These are phyloP conservation scores for Kwoniella pini DNA, from an alignment of 768 basidiomycete species.

Conservation along the genomic window DNA sequence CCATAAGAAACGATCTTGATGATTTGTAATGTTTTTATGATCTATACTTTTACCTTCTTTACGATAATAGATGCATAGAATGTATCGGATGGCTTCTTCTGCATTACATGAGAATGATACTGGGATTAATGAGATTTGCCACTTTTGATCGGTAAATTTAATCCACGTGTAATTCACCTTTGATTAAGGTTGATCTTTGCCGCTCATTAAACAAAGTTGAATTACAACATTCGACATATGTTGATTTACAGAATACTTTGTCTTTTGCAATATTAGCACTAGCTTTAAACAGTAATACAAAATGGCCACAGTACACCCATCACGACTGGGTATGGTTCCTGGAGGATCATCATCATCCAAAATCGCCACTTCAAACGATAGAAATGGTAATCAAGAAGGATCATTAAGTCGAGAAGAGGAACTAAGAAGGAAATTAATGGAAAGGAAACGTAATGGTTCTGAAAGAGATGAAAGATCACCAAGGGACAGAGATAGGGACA, in stretches of 20 bases:
- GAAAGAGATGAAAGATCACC: background rate
- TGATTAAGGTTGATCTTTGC: background rate
- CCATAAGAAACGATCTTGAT: background rate
- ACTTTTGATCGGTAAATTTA: background rate
- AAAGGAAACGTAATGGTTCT: slow-evolving; percentile 5
- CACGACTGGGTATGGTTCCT: slow-evolving; percentile 46
- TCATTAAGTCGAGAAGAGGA: slow-evolving; percentile 31
- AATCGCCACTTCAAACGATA: background rate
- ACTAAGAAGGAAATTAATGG: slow-evolving; percentile 26
- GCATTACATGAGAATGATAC: too few relatives aligned
- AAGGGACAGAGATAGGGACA: background rate
- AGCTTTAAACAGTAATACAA: too few relatives aligned
- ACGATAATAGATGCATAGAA: too few relatives aligned
- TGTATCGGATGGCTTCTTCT: too few relatives aligned
- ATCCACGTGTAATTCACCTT: background rate
- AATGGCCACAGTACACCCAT: slow-evolving; percentile 52
- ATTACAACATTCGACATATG: too few relatives aligned
- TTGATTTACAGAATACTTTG: too few relatives aligned
- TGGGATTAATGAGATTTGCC: too few relatives aligned
- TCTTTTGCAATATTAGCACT: too few relatives aligned
- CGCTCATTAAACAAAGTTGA: too few relatives aligned
- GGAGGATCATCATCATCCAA: slow-evolving; percentile 7
- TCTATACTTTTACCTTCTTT: too few relatives aligned
- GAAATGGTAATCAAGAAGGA: background rate
- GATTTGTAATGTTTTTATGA: background rate